Conservation (phyloP, 306 rosid species). For the Gastrolobium villosum region DNA sequence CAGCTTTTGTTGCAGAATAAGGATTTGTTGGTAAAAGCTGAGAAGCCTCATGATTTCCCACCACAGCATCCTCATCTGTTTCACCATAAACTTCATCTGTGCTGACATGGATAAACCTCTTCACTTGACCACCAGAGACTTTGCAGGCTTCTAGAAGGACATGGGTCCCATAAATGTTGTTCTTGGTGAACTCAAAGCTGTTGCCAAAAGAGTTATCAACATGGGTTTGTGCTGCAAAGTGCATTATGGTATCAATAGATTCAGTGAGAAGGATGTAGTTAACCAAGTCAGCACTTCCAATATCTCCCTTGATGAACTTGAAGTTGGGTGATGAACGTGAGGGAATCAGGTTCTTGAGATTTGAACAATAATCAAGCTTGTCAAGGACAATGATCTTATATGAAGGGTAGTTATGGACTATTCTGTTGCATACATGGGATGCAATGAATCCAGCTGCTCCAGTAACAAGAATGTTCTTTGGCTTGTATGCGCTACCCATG, state of each 20-base stretch:
- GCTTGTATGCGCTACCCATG: constrained; percentile 32
- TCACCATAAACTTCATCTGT: constrained; percentile 52
- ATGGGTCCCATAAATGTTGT: constrained; percentile 53
- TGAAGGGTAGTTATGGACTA: constrained; percentile 32
- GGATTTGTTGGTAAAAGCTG: constrained; percentile 46
- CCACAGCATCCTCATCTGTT: constrained; percentile 48
- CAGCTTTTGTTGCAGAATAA: constrained; percentile 52
- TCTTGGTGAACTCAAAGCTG: constrained; percentile 55
- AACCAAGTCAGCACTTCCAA: constrained; percentile 51
- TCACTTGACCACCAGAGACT: constrained; percentile 38
- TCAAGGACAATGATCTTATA: constrained; percentile 53
- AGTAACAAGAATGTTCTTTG: constrained; percentile 49
- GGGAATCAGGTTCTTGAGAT: constrained; percentile 48
- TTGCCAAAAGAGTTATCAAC: constrained; percentile 53
- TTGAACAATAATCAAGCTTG: constrained; percentile 53
- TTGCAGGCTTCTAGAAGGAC: constrained; percentile 55
- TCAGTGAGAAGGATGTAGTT: constrained; percentile 49
- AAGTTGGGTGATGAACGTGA: constrained; percentile 43
- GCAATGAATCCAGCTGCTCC: constrained; percentile 55
- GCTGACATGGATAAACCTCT: constrained; percentile 55
- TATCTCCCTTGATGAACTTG: constrained; percentile 56
- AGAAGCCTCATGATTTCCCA: constrained; percentile 53
- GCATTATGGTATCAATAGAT: constrained; percentile 55
- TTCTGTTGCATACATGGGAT: constrained; percentile 50
- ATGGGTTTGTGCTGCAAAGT: constrained; percentile 55